phyloP scores from a whole-genome alignment of 2,329 filamentous ascomycete species.

The Diaporthe helianthi region DNA sequence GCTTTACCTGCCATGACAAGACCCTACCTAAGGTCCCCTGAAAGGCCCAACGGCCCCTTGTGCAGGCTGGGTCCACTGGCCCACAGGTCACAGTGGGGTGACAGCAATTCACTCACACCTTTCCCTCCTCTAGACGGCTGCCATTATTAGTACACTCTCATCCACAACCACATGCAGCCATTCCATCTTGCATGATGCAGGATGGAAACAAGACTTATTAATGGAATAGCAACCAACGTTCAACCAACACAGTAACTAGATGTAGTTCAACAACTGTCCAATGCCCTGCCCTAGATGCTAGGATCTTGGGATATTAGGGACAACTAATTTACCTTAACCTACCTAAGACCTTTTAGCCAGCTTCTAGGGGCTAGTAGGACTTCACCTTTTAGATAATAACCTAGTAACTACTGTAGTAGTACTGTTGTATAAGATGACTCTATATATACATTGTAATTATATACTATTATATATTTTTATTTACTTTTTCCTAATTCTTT shows the following conservation, averaged over 20 bases:
- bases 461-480: too few relatives aligned
- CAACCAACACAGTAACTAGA: not conserved
- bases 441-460: too few relatives aligned
- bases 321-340: not conserved
- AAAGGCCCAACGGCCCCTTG: not conserved
- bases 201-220: conserved; percentile 25
- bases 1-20: not conserved
- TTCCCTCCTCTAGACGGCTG: not conserved
- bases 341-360: not conserved
- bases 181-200: conserved; percentile 4
- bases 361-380: not conserved
- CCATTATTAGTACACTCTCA: not conserved
- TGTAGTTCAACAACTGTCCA: not conserved
- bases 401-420: too few relatives aligned
- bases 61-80: not conserved
- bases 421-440: too few relatives aligned
- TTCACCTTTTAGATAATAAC: too few relatives aligned
- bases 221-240: not conserved
- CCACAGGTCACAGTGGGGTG: conserved; percentile 8
- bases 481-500: too few relatives aligned
- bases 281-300: not conserved
- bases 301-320: not conserved
- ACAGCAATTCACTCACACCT: not conserved
- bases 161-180: conserved; percentile 18
- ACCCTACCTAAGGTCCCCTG: too few relatives aligned